Conservation (phyloP, 306 rosid genomes). For the Acmispon strigosus region DNA sequence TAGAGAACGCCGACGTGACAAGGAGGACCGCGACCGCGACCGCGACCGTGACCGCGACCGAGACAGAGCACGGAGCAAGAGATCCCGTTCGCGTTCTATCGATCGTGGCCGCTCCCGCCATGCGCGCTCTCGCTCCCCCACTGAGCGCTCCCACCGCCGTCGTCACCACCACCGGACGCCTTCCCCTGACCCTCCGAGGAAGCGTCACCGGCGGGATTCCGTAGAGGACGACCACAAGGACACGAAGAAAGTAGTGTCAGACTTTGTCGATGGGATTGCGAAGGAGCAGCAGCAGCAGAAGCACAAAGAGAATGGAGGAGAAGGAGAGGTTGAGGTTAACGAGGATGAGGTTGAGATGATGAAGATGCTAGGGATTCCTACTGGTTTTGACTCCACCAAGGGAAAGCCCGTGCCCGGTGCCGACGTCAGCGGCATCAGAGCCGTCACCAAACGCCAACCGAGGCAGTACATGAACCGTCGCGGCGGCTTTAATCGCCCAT, state of each 20-base stretch:
- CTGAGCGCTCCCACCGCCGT: conserved; percentile 53
- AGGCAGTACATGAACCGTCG: conserved; percentile 98
- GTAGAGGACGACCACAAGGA: conserved; percentile 53
- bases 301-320: conserved; percentile 29
- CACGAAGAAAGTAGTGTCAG: conserved; percentile 63
- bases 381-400: conserved; percentile 82
- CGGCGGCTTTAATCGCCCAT: conserved; percentile 95
- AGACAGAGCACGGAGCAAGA: conserved; percentile 55
- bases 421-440: conserved; percentile 80
- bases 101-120: conserved; percentile 68
- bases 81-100: conserved; percentile 70
- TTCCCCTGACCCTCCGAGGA: conserved; percentile 57
- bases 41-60: conserved; percentile 53
- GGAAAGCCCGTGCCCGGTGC: conserved; percentile 90
- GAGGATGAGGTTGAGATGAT: conserved; percentile 93
- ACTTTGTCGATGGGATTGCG: conserved; percentile 69
- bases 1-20: conserved; percentile 42
- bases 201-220: conserved; percentile 66
- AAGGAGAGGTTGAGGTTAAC: conserved; percentile 26
- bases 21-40: conserved; percentile 46
- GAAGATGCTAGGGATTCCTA: conserved; percentile 88
- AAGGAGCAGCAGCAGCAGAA: conserved; percentile 61
- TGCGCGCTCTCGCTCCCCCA: conserved; percentile 72
- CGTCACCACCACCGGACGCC: conserved; percentile 70
- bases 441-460: conserved; percentile 81